Evolutionary conservation across 2,329 filamentous ascomycete species (phyloP).

Genomic region (Ambrosiella xylebori): DNA sequence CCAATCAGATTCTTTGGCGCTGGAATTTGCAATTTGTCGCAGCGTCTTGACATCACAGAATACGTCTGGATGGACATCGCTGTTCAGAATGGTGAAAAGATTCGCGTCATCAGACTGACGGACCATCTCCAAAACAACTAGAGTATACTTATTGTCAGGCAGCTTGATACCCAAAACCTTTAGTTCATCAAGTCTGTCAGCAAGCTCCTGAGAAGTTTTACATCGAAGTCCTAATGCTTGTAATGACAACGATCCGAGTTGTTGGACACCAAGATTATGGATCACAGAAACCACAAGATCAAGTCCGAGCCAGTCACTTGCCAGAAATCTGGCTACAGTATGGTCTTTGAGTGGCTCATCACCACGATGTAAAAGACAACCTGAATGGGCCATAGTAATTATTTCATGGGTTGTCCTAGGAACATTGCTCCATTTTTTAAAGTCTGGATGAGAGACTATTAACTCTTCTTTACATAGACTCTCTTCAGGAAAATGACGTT

Average conservation of each 20-base stretch:
- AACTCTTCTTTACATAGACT: conserved; percentile 24
- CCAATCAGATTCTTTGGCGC: conserved; percentile 15
- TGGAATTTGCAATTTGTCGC: conserved; percentile 22
- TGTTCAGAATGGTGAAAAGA: conserved; percentile 27
- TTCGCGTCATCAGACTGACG: conserved; percentile 31
- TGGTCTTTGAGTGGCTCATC: conserved; percentile 33
- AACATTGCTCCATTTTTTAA: not conserved
- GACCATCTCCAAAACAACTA: conserved; percentile 48
- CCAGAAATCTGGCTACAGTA: conserved; percentile 67
- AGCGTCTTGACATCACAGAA: conserved; percentile 31
- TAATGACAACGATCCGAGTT: conserved; percentile 58
- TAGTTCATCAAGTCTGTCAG: not conserved
- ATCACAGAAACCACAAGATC: conserved; percentile 56
- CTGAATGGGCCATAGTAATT: not conserved
- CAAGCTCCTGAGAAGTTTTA: conserved; percentile 4
- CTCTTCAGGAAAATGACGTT: conserved; percentile 28
- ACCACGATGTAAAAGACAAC: not conserved
- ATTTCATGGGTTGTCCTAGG: not conserved
- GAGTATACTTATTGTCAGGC: conserved; percentile 44
- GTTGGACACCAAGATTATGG: conserved; percentile 49
- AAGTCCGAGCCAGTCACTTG: conserved; percentile 50
- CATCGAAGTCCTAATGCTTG: conserved; percentile 55
- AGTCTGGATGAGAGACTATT: conserved; percentile 12
- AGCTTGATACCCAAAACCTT: conserved; percentile 41
- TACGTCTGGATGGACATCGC: conserved; percentile 37